Evolutionary conservation across 208 protist genomes (phyloP).

Genomic region (Porcisia hertigi): DNA sequence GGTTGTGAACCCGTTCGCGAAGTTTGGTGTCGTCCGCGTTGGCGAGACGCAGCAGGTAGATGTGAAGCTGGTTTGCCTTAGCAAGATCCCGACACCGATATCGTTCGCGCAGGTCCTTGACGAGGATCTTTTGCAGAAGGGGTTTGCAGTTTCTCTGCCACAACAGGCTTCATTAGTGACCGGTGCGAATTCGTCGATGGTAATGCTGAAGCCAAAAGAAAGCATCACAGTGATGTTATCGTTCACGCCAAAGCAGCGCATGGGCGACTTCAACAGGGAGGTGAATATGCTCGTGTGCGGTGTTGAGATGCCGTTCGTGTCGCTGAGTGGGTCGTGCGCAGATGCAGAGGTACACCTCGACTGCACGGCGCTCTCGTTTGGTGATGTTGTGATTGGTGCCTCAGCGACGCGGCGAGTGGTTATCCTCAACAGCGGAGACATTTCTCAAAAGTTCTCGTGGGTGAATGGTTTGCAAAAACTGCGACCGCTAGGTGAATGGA

Average conservation of each 20-base stretch:
- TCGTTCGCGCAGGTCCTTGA: slow-evolving; percentile 72
- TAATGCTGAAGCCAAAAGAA: slow-evolving; percentile 89
- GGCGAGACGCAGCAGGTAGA: slow-evolving; percentile 71
- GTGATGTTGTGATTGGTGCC: slow-evolving; percentile 88
- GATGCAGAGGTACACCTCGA: slow-evolving; percentile 96
- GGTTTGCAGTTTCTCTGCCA: slow-evolving; percentile 55
- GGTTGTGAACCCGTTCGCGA: slow-evolving; percentile 75
- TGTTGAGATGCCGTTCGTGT: slow-evolving; percentile 79
- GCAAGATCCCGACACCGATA: slow-evolving; percentile 76
- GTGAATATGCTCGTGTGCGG: slow-evolving; percentile 91
- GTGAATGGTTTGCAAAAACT: slow-evolving; percentile 33
- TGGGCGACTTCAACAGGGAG: slow-evolving; percentile 90
- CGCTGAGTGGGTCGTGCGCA: slow-evolving; percentile 89
- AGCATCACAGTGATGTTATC: slow-evolving; percentile 58
- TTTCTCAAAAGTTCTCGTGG: slow-evolving; percentile 93
- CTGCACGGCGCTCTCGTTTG: slow-evolving; percentile 87
- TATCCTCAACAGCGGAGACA: slow-evolving; percentile 96
- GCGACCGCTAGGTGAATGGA: slow-evolving; percentile 59
- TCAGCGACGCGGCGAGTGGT: slow-evolving; percentile 71
- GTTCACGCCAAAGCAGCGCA: slow-evolving; percentile 83
- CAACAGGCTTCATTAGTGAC: slow-evolving; percentile 9
- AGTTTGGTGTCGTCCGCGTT: slow-evolving; percentile 85
- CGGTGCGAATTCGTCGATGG: slow-evolving; percentile 7
- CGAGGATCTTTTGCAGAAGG: slow-evolving; percentile 63
- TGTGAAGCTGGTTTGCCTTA: slow-evolving; percentile 88